Evolutionary conservation across 2,329 filamentous ascomycete species (phyloP), one percentile per base, ranked within the genome.

Genomic region (Botrytis fabae): DNA sequence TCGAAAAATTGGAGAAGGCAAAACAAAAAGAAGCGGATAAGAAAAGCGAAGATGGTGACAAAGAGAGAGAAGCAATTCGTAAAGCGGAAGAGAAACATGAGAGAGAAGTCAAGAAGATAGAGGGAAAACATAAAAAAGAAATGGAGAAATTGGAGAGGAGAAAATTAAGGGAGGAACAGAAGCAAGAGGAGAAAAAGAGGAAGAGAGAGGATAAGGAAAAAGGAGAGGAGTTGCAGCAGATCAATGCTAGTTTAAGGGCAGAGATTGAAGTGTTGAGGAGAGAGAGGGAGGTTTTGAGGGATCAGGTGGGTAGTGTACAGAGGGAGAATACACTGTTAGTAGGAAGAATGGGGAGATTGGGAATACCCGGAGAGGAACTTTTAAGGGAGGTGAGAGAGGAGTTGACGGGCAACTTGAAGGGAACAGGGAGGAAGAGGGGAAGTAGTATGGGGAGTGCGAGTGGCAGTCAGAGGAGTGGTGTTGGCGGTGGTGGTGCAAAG

Each of bases 51-150:
- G 87, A 87, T 78, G 81, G 85, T 75, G 83, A 84, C 68, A 83
- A 86, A 72, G 87, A 91, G 63, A 84, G 83, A 68, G 81, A 83
- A 1, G 83, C 85, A 2, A 75, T 89, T 8, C 84, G 86, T 44
- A 91, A 89, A 80, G 84, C 89, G 12, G 86, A 87, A 44, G 89
- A 91, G 79, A 90, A 88, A 78, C 89, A 92, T 80, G 86, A 89
- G 63, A 85, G 84, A 65, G 89, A 92, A 75, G 80, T 90, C 0
- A 87, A 88, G 61, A 92, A 91, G 79, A 88, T 91, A 70, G 88
- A 91, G 76, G 90, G 90, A 64, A 91, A 90, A 76, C 90, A 91
- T 77, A 86, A 87, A 75, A 86, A 86, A 20, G 91, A 93, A 78
- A 83, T 92, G 63, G 83, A 83, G 75, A 91, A 90, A 81, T 82